Base-by-base conservation (phyloP, 1,284 basidiomycete species). In the Hypsizygus ulmarius region DNA sequence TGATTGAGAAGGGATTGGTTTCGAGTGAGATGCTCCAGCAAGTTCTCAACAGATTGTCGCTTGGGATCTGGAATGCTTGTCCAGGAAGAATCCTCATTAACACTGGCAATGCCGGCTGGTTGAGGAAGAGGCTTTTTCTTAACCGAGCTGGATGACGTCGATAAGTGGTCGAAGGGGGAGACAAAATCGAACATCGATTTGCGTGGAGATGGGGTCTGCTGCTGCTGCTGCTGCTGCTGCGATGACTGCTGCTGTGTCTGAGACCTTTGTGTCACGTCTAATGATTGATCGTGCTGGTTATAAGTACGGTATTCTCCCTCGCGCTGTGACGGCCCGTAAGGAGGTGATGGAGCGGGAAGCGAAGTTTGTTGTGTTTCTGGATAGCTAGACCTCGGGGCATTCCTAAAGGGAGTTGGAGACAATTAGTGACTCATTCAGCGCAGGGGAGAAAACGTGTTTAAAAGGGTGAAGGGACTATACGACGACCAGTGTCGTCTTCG, bases 161-260 rank as follows among this genome's bases (percentile, higher is more conserved):
- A 70, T 25, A 91, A 73, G 10, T 87, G 86, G 58, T 91, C 89
- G 57, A 91, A 90, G 3, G 89, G 84, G 45, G 87, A 90, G 47
- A 85, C 75, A 53, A 88, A 91, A 41, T 90, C 86, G 58, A 90
- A 91, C 77, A 90, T 81, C 45, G 85, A 84, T 65, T 85, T 84
- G 56, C 80, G 83, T 25, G 82, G 76, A 36, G 86, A 83, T 28
- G 84, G 79, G 0, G 86, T 81, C 8, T 76, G 70, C 37, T 74
- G 74, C 44, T 74, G 52, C 42, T 73, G 49, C 25, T 77, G 48
- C 54, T 60, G 55, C 15, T 57, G 65, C 36, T 54, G 59, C 49
- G 71, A 71, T 10, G 57, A 60, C 14, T 60, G 58, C 35, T 62
- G 61, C 28, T 61, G 62, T 55, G 64, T 56, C 45, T 72, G 71